Evolutionary conservation across 768 basidiomycete species (phyloP).

Genomic region (Naganishia randhawae): DNA sequence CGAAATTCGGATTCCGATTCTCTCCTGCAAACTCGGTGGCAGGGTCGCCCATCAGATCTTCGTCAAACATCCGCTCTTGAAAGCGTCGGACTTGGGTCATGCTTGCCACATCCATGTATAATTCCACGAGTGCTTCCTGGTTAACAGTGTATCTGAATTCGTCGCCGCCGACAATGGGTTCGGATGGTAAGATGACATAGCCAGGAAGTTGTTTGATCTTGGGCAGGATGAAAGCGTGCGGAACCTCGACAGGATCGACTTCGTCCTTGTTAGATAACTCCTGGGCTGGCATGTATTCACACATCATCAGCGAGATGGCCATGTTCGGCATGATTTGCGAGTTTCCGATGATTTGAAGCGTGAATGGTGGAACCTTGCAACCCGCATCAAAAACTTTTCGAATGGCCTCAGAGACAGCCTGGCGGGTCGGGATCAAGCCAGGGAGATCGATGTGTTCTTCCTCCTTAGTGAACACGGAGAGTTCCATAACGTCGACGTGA

Average conservation of each 20-base stretch:
- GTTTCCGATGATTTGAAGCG: neutral
- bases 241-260: neutral
- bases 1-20: neutral
- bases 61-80: neutral
- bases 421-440: neutral
- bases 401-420: neutral
- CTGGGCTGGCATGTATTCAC: neutral
- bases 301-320: constrained; percentile 2
- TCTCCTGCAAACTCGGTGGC: neutral
- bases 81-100: neutral
- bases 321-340: neutral
- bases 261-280: neutral
- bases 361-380: neutral
- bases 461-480: neutral
- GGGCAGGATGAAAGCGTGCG: neutral
- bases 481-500: neutral
- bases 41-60: neutral
- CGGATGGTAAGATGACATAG: neutral
- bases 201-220: neutral
- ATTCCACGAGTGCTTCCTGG: neutral
- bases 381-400: neutral
- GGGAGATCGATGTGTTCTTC: neutral
- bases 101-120: neutral
- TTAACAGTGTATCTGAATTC: neutral
- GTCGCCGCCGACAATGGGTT: neutral